Evolutionary conservation across 1,139 yeast species (phyloP).

Genomic region (Pichia sp.): DNA sequence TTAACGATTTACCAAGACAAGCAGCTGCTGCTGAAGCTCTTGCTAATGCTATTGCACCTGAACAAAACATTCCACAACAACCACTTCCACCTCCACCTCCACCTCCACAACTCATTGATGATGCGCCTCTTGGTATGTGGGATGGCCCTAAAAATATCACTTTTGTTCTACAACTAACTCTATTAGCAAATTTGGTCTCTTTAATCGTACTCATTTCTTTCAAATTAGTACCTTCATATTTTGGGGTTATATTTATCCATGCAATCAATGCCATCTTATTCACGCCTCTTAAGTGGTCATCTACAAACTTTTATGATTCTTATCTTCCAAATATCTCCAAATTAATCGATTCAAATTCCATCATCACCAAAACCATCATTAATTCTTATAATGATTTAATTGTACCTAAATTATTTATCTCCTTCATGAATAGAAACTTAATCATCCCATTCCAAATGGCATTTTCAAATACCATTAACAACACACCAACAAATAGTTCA

Average conservation of each 20-base stretch:
- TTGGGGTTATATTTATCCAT: background rate
- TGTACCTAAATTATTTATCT: slow-evolving; percentile 4
- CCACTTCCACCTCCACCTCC: background rate
- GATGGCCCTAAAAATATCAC: slow-evolving; percentile 14
- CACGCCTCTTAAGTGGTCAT: background rate
- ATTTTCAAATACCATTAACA: slow-evolving; percentile 15
- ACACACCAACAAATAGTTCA: slow-evolving; percentile 19
- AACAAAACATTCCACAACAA: background rate
- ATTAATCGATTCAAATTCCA: too few relatives aligned
- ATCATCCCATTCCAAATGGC: slow-evolving; percentile 22
- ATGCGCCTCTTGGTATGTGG: slow-evolving; percentile 8
- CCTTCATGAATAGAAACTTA: slow-evolving; percentile 9
- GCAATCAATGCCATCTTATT: background rate
- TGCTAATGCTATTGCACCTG: background rate
- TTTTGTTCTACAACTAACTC: slow-evolving; percentile 20
- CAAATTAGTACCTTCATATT: slow-evolving; percentile 47
- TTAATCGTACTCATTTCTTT: slow-evolving; percentile 39
- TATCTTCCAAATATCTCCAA: background rate
- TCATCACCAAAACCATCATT: background rate
- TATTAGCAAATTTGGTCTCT: slow-evolving; percentile 38
- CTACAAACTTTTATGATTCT: background rate
- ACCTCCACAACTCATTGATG: background rate
- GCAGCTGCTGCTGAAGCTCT: background rate
- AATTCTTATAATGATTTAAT: background rate
- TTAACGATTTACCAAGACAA: background rate